phyloP scores from a whole-genome alignment of 2,329 filamentous ascomycete genomes.

The Graphilbum sp. region DNA sequence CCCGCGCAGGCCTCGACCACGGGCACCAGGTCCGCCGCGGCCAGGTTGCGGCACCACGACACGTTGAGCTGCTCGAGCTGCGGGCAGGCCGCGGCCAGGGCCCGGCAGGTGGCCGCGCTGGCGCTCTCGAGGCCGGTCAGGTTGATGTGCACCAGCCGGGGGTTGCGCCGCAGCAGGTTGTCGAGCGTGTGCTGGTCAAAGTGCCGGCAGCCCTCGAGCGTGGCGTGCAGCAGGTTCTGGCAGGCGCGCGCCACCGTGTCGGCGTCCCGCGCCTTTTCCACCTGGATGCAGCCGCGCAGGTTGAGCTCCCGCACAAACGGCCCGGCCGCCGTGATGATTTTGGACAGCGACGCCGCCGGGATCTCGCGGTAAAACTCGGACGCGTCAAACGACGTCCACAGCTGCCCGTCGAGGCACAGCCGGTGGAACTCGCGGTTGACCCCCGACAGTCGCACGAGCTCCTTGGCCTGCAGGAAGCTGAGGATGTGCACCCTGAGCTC shows the following conservation, averaged over 20 bases:
- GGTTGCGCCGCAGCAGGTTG: conserved; percentile 58
- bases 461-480: conserved; percentile 57
- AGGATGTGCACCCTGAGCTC: conserved; percentile 72
- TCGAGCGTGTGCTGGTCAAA: conserved; percentile 70
- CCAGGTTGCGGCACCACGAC: conserved; percentile 82
- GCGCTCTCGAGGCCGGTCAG: conserved; percentile 66
- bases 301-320: conserved; percentile 87
- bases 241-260: conserved; percentile 70
- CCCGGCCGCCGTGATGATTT: conserved; percentile 70
- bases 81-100: conserved; percentile 66
- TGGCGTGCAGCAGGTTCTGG: conserved; percentile 73
- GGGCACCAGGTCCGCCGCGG: conserved; percentile 56
- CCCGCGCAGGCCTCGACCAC: conserved; percentile 58
- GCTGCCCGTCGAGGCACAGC: conserved; percentile 84
- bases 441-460: conserved; percentile 62
- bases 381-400: conserved; percentile 76
- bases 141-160: conserved; percentile 67
- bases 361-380: conserved; percentile 80
- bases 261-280: conserved; percentile 55
- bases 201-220: conserved; percentile 65
- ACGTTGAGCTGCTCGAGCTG: conserved; percentile 75
- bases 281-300: conserved; percentile 76
- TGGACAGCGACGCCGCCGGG: conserved; percentile 64
- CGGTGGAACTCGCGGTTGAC: conserved; percentile 66
- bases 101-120: conserved; percentile 71